These are phyloP conservation scores for Hura crepitans DNA, from an alignment of 441 rosid genomes.

Conservation along the genomic window DNA sequence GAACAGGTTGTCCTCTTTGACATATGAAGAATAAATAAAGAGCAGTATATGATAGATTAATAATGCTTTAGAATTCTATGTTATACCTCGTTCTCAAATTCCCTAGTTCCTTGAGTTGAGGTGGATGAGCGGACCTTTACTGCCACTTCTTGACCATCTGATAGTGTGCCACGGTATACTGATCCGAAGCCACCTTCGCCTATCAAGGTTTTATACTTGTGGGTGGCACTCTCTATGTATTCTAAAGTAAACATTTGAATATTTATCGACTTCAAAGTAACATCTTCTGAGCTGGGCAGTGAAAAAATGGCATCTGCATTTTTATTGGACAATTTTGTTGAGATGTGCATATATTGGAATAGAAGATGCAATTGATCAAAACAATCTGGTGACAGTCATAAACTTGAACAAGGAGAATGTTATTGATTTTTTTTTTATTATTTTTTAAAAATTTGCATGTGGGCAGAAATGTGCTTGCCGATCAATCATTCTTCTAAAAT, in stretches of 20 bases:
- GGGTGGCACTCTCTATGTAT: conserved; percentile 47
- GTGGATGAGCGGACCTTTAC: conserved; percentile 76
- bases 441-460: no score
- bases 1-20: neutral
- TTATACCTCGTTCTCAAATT: conserved; percentile 71
- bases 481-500: neutral
- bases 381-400: neutral
- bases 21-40: neutral
- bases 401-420: neutral
- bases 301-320: conserved; percentile 57
- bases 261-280: conserved; percentile 40
- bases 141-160: conserved; percentile 70
- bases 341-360: conserved; percentile 11
- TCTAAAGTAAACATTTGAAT: conserved; percentile 45
- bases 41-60: neutral
- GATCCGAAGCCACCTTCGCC: conserved; percentile 84
- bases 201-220: conserved; percentile 49
- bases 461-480: neutral
- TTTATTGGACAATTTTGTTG: conserved; percentile 13
- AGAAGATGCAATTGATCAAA: neutral
- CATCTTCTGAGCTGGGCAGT: conserved; percentile 38
- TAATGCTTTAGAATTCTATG: neutral
- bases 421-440: neutral
- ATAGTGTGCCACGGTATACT: conserved; percentile 57
- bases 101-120: conserved; percentile 71